Percentiles rank a stretch among this genome's conserved stretches.
Conservation (phyloP, 495 filamentous ascomycete genomes). For the Podospora sp. region DNA sequence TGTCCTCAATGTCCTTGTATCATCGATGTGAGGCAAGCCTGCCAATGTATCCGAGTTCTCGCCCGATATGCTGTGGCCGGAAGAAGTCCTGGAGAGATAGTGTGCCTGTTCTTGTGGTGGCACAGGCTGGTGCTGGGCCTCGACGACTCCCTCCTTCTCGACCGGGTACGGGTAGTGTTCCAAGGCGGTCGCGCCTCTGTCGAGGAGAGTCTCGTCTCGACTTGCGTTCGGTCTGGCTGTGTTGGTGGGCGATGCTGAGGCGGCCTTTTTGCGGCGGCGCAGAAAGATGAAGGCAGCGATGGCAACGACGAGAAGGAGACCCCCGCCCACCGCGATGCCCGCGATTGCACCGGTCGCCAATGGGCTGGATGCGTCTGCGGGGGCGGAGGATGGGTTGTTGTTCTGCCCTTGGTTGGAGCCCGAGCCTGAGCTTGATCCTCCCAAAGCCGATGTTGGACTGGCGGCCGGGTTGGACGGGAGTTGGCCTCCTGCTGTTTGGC, state of each 20-base stretch:
- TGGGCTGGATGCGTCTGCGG: not conserved
- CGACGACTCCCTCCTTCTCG: not conserved
- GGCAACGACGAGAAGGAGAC: not conserved
- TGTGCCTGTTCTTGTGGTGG: not conserved
- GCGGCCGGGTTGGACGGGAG: not conserved
- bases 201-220: not conserved
- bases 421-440: not conserved
- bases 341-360: not conserved
- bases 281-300: not conserved
- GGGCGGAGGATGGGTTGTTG: not conserved
- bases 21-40: not conserved
- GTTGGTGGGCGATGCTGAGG: not conserved
- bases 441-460: not conserved
- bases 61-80: not conserved
- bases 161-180: not conserved
- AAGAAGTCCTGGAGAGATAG: not conserved
- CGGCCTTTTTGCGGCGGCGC: not conserved
- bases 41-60: not conserved
- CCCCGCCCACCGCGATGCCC: constrained; percentile 1
- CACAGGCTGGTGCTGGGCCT: not conserved
- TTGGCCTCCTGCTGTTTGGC: not conserved
- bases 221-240: not conserved
- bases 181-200: not conserved
- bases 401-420: not conserved
- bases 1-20: not conserved